A percentile compares a stretch with the other conserved stretches of the same genome.
phyloP scores from a whole-genome alignment of 768 basidiomycete species.

The Auricularia cornea region DNA sequence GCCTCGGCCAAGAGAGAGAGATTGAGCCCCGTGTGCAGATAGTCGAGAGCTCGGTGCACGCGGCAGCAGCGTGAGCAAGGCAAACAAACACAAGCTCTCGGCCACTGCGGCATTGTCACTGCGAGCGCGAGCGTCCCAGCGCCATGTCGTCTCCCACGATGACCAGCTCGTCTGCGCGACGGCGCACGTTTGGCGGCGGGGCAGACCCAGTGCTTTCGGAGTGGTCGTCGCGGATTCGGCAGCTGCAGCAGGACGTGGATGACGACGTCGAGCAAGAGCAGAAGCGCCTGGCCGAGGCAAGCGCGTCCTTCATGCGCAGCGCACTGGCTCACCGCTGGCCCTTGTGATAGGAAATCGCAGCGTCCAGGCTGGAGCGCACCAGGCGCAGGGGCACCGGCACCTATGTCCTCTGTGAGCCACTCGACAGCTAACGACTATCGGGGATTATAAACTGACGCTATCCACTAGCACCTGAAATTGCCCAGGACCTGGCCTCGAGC shows the following conservation, averaged over 20 bases:
- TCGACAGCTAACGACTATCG: background rate
- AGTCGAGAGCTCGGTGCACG: too few species aligned
- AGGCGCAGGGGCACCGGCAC: conserved; percentile 36
- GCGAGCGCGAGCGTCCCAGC: too few species aligned
- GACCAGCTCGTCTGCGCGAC: conserved; percentile 1
- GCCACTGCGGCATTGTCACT: too few species aligned
- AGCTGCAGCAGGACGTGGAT: conserved; percentile 71
- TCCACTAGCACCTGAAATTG: conserved; percentile 12
- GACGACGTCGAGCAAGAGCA: conserved; percentile 74
- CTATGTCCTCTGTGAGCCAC: conserved; percentile 25
- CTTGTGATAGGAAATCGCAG: background rate
- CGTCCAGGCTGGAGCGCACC: conserved; percentile 24
- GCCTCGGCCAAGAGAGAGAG: too few species aligned
- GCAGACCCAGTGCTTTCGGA: conserved; percentile 65
- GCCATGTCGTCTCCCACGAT: background rate
- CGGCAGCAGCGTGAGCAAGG: too few species aligned
- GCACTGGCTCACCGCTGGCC: background rate
- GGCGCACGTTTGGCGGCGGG: conserved; percentile 8
- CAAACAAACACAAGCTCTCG: background rate
- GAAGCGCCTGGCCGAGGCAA: conserved; percentile 54
- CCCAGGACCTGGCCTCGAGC: conserved; percentile 16
- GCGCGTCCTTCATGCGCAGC: background rate
- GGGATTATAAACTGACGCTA: conserved; percentile 16
- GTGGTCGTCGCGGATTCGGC: conserved; percentile 76
- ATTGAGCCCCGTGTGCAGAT: too few species aligned